Evolutionary conservation across 768 basidiomycete species (phyloP), one percentile per base, ranked within the genome.

Genomic region (Lentinula sp.): DNA sequence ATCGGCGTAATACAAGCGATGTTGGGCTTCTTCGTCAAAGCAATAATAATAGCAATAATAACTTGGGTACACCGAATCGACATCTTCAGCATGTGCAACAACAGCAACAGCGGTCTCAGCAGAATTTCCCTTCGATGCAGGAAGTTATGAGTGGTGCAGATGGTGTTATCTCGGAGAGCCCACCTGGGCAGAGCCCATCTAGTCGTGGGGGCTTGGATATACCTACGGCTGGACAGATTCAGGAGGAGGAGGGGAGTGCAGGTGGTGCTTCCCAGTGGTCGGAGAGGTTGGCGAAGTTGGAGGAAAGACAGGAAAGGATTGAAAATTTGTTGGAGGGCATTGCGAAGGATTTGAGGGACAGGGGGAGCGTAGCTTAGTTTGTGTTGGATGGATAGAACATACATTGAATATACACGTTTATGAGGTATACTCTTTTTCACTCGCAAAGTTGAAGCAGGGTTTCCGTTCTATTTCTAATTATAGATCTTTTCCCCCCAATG

Each of bases 231-330:
- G 62, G 63, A 28, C 67, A 70, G 13, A 59, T 68, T 4, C 67
- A 68, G 61, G 68, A 67, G 36, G 62, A 66, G 23, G 70, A 68
- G 42, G 62, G 37, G 7, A 41, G 57, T 10, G 51, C 43, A 20
- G 68, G 59, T 9, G 62, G 62, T 8, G 16, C 58, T 28, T 16
- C 54, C 6, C 56, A 56, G 9, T 64, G 63, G 63, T 61, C 60
- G 32, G 61, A 63, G 43, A 68, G 71, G 32, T 55, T 80, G 56
- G 69, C 69, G 0, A 69, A 70, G n/a, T 74, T 81, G 54, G 78
- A 81, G 61, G 72, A 70, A 66, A 71, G 77, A 53, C 81, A 83
- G 62, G 71, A 72, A 63, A 73, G 77, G 59, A 83, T 84, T 36
- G 81, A 83, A 61, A 62, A 65, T 32, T 63, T 84, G 42, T 68